Evolutionary conservation across 176 grass and related monocot genomes (phyloP).

Genomic region (Avena insularis): DNA sequence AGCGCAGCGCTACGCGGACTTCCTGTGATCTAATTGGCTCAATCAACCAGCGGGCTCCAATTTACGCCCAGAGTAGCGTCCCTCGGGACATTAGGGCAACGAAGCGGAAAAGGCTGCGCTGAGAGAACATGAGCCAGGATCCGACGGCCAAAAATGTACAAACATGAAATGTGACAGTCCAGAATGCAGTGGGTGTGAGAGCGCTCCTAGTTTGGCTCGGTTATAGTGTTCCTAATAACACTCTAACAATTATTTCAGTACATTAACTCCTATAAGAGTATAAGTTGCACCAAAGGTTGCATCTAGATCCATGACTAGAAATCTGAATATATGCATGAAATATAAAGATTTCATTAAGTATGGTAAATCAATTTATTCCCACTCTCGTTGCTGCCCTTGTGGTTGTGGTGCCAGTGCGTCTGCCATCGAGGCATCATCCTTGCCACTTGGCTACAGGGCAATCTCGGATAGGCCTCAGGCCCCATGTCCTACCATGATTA

Average conservation of each 20-base stretch:
- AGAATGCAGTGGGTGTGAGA: no score
- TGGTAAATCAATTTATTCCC: not conserved
- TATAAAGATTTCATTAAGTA: not conserved
- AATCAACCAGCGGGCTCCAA: no score
- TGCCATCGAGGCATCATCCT: not conserved
- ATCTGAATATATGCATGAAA: not conserved
- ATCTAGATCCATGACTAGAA: constrained; percentile 8
- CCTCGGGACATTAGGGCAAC: no score
- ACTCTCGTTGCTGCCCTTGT: not conserved
- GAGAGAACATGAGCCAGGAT: no score
- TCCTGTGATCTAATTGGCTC: no score
- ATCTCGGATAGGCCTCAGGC: not conserved
- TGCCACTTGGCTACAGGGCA: not conserved
- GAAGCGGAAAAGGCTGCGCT: no score
- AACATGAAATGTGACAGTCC: no score
- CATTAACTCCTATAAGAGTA: not conserved
- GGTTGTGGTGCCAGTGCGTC: not conserved
- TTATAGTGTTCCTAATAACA: not conserved
- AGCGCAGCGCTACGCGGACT: no score
- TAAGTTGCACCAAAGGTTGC: not conserved
- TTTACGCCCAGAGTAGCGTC: no score
- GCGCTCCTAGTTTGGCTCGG: no score
- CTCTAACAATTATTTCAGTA: not conserved
- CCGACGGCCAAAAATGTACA: no score
- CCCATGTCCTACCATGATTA: not conserved